A percentile compares a stretch with the other conserved stretches of the same genome.
Conservation (phyloP, 2,329 filamentous ascomycete genomes). For the Lachnellula subtilissima region DNA sequence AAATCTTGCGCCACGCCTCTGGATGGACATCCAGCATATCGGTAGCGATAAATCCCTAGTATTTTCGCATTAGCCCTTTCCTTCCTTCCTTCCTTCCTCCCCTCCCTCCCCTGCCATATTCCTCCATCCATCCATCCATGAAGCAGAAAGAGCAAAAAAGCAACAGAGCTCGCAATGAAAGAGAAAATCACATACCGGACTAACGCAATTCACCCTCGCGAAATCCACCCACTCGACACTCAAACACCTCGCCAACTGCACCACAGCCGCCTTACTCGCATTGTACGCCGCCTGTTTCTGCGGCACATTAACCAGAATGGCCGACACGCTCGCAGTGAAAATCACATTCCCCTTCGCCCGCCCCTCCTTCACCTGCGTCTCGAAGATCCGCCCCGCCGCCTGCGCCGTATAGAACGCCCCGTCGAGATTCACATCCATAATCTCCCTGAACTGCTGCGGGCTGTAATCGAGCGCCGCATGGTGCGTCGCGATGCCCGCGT, state of each 20-base stretch:
- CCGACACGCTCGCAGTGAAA: constrained; percentile 38
- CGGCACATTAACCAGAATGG: constrained; percentile 38
- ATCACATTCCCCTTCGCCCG: constrained; percentile 33
- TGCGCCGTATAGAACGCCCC: constrained; percentile 42
- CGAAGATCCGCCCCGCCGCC: constrained; percentile 37
- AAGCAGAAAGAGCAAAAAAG: background rate
- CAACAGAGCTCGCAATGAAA: background rate
- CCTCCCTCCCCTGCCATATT: background rate
- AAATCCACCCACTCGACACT: constrained; percentile 42
- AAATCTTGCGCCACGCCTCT: constrained; percentile 13
- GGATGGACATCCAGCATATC: constrained; percentile 31
- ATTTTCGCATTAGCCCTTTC: background rate
- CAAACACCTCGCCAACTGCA: constrained; percentile 38
- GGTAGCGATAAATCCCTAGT: constrained; percentile 9
- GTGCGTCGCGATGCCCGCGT: constrained; percentile 35
- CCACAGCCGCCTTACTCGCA: constrained; percentile 39
- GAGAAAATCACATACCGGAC: constrained; percentile 24
- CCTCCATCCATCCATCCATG: background rate
- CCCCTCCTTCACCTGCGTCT: constrained; percentile 21
- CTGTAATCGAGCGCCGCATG: constrained; percentile 37
- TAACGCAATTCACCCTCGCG: constrained; percentile 38
- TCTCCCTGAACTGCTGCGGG: constrained; percentile 35
- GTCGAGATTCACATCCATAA: constrained; percentile 33
- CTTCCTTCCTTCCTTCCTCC: background rate
- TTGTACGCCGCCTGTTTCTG: constrained; percentile 41